phyloP scores from a whole-genome alignment of 257 asterid genomes.

The Eustoma russellianum region DNA sequence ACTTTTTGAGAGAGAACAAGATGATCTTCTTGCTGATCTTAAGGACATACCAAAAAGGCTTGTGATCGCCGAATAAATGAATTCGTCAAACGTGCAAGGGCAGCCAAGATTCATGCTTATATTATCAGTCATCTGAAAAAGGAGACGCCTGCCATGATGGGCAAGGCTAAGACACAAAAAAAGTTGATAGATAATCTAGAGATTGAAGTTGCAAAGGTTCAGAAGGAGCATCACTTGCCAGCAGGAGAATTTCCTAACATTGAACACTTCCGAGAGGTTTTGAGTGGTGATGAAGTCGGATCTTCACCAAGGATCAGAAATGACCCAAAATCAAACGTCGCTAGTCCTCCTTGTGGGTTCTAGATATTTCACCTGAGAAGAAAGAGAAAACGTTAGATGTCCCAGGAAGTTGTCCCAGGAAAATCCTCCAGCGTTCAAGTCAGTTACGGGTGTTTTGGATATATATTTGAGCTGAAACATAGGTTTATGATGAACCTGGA shows the following conservation, averaged over 20 bases:
- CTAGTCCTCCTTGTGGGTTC: too few species aligned
- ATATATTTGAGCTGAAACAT: too few species aligned
- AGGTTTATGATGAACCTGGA: too few species aligned
- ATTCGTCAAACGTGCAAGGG: constrained; percentile 95
- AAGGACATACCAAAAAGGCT: constrained; percentile 91
- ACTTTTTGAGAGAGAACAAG: constrained; percentile 87
- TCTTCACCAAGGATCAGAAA: too few species aligned
- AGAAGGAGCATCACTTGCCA: constrained; percentile 74
- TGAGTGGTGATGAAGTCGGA: too few species aligned
- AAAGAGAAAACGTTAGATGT: too few species aligned
- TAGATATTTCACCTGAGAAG: too few species aligned
- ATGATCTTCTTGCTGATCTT: constrained; percentile 67
- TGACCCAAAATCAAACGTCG: too few species aligned
- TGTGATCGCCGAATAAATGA: constrained; percentile 95
- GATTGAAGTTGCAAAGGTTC: constrained; percentile 80
- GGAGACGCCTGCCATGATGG: constrained; percentile 98
- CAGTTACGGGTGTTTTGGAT: too few species aligned
- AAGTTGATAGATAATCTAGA: constrained; percentile 72
- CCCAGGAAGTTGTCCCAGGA: too few species aligned
- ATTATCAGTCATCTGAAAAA: constrained; percentile 73
- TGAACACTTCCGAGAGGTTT: constrained; percentile 62
- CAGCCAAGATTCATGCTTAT: constrained; percentile 92
- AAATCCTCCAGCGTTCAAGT: too few species aligned
- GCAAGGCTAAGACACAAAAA: constrained; percentile 89
- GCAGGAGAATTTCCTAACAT: constrained; percentile 86